phyloP scores from a whole-genome alignment of 331 rosid species.

The Malus hybrid region DNA sequence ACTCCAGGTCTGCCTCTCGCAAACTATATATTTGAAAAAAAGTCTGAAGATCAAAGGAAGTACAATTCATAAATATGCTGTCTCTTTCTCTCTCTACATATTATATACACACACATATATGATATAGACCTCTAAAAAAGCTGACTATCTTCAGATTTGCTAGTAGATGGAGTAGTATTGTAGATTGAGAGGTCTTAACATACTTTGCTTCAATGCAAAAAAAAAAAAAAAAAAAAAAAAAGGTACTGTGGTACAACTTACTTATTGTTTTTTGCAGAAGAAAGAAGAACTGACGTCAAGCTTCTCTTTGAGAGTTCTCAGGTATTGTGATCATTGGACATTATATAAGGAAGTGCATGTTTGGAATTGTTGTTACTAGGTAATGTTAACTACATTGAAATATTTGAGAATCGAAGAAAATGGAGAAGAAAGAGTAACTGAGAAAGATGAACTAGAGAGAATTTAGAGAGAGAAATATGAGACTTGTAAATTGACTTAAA shows the following conservation, averaged over 20 bases:
- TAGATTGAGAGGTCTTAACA: background rate
- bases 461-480: too few relatives aligned
- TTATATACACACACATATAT: too few relatives aligned
- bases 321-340: slow-evolving; percentile 30
- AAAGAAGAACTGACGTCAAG: slow-evolving; percentile 38
- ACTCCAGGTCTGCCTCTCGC: slow-evolving; percentile 45
- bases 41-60: background rate
- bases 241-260: background rate
- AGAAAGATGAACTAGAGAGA: too few relatives aligned
- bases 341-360: background rate
- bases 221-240: too few relatives aligned
- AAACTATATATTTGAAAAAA: background rate
- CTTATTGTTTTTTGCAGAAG: slow-evolving; percentile 22
- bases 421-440: too few relatives aligned
- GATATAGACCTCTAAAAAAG: background rate
- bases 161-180: background rate
- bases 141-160: background rate
- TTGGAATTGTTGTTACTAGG: background rate
- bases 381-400: background rate
- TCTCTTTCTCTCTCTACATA: background rate
- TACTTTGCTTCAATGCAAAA: too few relatives aligned
- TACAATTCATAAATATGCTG: background rate
- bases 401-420: too few relatives aligned
- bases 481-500: too few relatives aligned
- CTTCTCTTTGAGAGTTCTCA: slow-evolving; percentile 50